Conservation (phyloP, 2,329 filamentous ascomycete species). For the Neofusicoccum laricinum region DNA sequence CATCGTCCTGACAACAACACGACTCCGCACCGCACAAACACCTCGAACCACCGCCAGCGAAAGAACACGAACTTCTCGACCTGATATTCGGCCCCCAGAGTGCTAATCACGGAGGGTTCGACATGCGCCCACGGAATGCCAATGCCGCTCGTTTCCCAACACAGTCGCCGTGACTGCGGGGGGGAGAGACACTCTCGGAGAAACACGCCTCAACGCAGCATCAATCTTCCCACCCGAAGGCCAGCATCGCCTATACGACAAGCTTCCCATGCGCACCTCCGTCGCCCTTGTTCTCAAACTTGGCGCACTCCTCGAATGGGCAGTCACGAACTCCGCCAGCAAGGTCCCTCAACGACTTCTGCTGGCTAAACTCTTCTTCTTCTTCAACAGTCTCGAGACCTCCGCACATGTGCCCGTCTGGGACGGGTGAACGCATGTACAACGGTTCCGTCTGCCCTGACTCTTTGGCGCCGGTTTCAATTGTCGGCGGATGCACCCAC, state of each 20-base stretch:
- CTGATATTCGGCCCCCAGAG: not conserved
- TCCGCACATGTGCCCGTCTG: not conserved
- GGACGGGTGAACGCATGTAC: not conserved
- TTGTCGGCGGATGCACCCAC: slow-evolving; percentile 44
- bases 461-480: slow-evolving; percentile 32
- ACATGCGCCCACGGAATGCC: not conserved
- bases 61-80: not conserved
- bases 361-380: too few relatives aligned
- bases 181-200: not conserved
- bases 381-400: not conserved
- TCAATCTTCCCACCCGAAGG: not conserved
- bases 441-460: slow-evolving; percentile 30
- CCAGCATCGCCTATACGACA: not conserved
- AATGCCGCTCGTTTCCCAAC: not conserved
- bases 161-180: not conserved
- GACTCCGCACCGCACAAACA: slow-evolving; percentile 1
- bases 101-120: not conserved
- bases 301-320: not conserved
- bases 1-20: not conserved
- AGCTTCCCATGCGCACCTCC: not conserved
- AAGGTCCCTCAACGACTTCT: not conserved
- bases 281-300: not conserved
- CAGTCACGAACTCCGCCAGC: not conserved
- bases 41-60: not conserved
- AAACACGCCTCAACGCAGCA: not conserved